Conservation (phyloP, 1,284 basidiomycete species). For the Ganoderma lingzhi region DNA sequence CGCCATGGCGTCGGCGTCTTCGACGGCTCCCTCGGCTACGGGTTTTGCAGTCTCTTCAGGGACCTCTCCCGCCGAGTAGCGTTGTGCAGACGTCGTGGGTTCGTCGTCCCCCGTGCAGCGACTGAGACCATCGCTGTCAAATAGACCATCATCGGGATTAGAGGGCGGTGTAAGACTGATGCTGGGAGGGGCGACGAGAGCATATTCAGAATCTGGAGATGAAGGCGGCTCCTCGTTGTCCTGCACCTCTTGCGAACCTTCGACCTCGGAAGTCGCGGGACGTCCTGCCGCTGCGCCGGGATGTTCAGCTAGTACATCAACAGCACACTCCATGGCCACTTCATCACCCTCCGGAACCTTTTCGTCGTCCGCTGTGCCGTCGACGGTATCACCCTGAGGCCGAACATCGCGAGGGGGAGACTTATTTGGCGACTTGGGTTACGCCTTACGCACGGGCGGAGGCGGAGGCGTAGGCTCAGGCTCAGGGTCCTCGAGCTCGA, state of each 20-base stretch:
- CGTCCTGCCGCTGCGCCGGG: not conserved
- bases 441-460: not conserved
- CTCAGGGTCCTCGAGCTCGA: not conserved
- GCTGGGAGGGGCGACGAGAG: not conserved
- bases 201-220: not conserved
- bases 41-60: too few species aligned
- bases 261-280: not conserved
- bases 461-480: not conserved
- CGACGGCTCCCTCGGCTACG: too few species aligned
- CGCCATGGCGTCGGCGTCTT: too few species aligned
- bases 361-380: not conserved
- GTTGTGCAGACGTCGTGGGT: too few species aligned
- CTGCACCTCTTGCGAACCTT: not conserved
- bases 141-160: not conserved
- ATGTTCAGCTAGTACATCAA: not conserved
- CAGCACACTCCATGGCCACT: not conserved
- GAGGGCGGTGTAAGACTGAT: not conserved
- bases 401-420: not conserved
- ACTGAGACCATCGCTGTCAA: not conserved
- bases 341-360: not conserved
- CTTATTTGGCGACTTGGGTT: not conserved
- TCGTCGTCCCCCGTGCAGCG: not conserved
- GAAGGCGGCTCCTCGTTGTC: not conserved
- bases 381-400: not conserved
- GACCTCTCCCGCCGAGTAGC: too few species aligned